Evolutionary conservation across 169 alveolate genomes (phyloP).

Genomic region (Cryptosporidium sp.): DNA sequence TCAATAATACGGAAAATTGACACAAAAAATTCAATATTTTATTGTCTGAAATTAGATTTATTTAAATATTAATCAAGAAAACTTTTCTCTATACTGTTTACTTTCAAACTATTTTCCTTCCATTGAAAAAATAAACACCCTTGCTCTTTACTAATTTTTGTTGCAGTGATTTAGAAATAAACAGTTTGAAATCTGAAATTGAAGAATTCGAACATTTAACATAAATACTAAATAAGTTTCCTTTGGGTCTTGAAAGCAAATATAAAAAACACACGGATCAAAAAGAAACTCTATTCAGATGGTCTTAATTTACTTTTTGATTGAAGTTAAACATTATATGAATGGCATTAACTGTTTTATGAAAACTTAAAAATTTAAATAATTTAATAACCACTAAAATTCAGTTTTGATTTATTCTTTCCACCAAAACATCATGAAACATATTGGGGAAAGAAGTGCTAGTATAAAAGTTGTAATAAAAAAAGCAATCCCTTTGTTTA

Average conservation of each 20-base stretch:
- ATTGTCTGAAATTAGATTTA: neutral
- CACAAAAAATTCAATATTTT: constrained; percentile 12
- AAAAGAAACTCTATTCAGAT: neutral
- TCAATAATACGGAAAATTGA: neutral
- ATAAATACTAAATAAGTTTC: neutral
- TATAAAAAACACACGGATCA: neutral
- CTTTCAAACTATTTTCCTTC: neutral
- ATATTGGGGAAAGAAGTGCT: constrained; percentile 1
- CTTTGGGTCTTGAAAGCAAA: neutral
- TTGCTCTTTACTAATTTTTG: neutral
- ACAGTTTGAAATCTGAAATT: neutral
- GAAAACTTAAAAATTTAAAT: neutral
- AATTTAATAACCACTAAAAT: neutral
- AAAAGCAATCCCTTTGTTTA: neutral
- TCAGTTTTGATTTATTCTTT: neutral
- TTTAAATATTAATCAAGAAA: neutral
- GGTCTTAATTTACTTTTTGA: neutral
- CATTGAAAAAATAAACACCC: neutral
- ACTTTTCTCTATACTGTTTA: neutral
- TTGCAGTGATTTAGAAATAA: neutral
- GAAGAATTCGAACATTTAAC: neutral
- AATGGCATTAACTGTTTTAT: neutral
- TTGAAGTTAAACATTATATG: constrained; percentile 1
- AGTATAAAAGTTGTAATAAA: neutral
- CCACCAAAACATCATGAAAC: constrained; percentile 8